Percentiles rank a stretch among this genome's conserved stretches.
Evolutionary conservation across 345 rosid species (phyloP).

Genomic region (Eutrema yunnanense): DNA sequence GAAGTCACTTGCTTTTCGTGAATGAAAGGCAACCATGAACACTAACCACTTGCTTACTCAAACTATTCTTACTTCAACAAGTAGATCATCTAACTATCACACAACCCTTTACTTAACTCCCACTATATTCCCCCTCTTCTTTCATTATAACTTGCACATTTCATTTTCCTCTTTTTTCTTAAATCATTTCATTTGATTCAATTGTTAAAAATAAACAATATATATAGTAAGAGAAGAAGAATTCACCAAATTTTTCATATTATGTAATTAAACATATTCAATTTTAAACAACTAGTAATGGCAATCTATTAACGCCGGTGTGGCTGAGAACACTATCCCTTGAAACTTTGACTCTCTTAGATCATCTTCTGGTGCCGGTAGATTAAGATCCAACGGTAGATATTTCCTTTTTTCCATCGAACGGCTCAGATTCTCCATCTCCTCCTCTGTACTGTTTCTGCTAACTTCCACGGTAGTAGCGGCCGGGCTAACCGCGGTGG

Average conservation of each 20-base stretch:
- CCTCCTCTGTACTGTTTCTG: conserved; percentile 18
- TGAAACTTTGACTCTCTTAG: conserved; percentile 55
- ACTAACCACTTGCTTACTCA: conserved; percentile 84
- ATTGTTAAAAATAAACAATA: conserved; percentile 10
- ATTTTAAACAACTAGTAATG: conserved; percentile 46
- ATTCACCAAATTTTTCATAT: conserved; percentile 42
- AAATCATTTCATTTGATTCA: background rate
- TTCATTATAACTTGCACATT: conserved; percentile 24
- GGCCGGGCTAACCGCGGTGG: conserved; percentile 6
- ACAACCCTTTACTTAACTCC: conserved; percentile 35
- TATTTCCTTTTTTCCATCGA: conserved; percentile 40
- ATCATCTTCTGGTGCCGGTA: conserved; percentile 89
- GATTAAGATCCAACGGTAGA: conserved; percentile 80
- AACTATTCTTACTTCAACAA: conserved; percentile 67
- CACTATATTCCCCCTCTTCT: conserved; percentile 16
- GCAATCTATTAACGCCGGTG: conserved; percentile 87
- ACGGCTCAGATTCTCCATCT: conserved; percentile 2
- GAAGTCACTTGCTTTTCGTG: conserved; percentile 83
- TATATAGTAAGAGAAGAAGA: conserved; percentile 13
- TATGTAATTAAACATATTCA: background rate
- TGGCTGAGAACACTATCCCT: conserved; percentile 33
- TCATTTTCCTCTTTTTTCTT: conserved; percentile 5
- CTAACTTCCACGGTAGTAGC: conserved; percentile 3
- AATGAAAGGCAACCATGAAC: conserved; percentile 83
- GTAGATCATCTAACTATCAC: conserved; percentile 38